Percentiles rank a stretch among this genome's conserved stretches.
Conservation (phyloP, 352 stramenopile genomes). For the Thalassiosira mediterranea region DNA sequence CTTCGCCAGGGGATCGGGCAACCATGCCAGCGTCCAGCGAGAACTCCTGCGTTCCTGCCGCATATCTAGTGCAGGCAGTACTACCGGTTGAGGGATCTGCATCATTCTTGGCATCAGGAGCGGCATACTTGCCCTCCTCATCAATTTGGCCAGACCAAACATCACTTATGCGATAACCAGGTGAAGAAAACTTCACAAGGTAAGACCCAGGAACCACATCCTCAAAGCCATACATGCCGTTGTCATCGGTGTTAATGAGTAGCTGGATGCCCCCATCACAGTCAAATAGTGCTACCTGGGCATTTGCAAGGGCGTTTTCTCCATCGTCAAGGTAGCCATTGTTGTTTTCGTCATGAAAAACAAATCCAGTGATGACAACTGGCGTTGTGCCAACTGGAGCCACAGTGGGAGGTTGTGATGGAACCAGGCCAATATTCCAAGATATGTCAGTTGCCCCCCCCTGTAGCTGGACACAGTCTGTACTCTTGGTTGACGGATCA, state of each 20-base stretch:
- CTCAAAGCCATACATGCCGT: slow-evolving; percentile 56
- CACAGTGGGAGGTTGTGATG: not conserved
- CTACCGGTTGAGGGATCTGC: slow-evolving; percentile 32
- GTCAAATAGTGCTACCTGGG: slow-evolving; percentile 42
- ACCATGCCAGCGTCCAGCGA: slow-evolving; percentile 46
- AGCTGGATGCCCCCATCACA: slow-evolving; percentile 33
- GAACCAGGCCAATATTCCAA: slow-evolving; percentile 32
- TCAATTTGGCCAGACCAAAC: slow-evolving; percentile 38
- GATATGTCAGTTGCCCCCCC: slow-evolving; percentile 33
- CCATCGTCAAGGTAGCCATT: slow-evolving; percentile 45
- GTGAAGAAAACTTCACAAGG: slow-evolving; percentile 33
- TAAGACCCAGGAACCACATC: slow-evolving; percentile 31
- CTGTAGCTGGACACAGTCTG: slow-evolving; percentile 30
- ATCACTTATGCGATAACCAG: slow-evolving; percentile 25
- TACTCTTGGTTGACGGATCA: slow-evolving; percentile 27
- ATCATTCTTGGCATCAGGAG: slow-evolving; percentile 31
- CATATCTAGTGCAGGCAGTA: slow-evolving; percentile 28
- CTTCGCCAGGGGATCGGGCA: slow-evolving; percentile 7
- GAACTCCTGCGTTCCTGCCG: slow-evolving; percentile 17
- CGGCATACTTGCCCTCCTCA: slow-evolving; percentile 30
- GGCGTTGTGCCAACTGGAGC: not conserved
- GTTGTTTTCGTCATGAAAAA: slow-evolving; percentile 49
- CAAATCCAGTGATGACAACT: slow-evolving; percentile 37
- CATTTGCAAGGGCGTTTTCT: slow-evolving; percentile 24
- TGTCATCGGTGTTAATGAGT: slow-evolving; percentile 34